Evolutionary conservation across 106 monocot species (phyloP).

Genomic region (Allium sativum): DNA sequence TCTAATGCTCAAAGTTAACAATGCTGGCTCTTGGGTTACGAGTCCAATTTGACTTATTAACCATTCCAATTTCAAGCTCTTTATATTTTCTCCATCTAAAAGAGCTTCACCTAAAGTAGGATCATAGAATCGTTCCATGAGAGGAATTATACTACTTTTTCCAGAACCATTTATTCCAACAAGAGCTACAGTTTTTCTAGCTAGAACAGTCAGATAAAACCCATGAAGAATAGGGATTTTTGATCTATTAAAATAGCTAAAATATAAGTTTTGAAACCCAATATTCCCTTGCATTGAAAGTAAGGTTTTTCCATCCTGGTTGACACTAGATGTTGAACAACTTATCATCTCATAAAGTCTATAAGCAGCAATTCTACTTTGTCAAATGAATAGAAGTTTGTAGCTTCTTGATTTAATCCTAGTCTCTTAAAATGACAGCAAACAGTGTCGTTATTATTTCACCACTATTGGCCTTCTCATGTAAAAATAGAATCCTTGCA

Average conservation of each 20-base stretch:
- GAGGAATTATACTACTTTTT: conserved; percentile 98
- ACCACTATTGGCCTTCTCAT: conserved; percentile 78
- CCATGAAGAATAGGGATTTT: conserved; percentile 95
- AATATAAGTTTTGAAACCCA: conserved; percentile 91
- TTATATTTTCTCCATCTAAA: conserved; percentile 95
- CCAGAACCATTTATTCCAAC: conserved; percentile 98
- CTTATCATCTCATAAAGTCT: conserved; percentile 99
- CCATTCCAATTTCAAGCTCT: conserved; percentile 86
- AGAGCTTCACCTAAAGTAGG: conserved; percentile 97
- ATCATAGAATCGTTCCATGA: conserved; percentile 98
- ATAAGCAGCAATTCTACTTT: conserved; percentile 98
- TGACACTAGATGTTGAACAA: conserved; percentile 70
- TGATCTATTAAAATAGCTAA: conserved; percentile 89
- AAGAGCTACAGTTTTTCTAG: conserved; percentile 94
- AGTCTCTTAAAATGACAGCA: conserved; percentile 87
- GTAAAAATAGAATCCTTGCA: conserved; percentile 60
- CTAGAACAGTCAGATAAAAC: conserved; percentile 84
- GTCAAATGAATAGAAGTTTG: conserved; percentile 99
- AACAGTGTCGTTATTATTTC: conserved; percentile 82
- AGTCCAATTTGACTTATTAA: conserved; percentile 96
- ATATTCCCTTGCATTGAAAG: conserved; percentile 80
- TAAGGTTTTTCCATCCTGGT: conserved; percentile 70
- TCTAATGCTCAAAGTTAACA: conserved; percentile 83
- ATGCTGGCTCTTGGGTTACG: conserved; percentile 90
- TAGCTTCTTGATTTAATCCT: conserved; percentile 96